Evolutionary conservation across 352 stramenopile species (phyloP), one percentile per base, ranked within the genome.

Genomic region (Phytophthora fragariae): DNA sequence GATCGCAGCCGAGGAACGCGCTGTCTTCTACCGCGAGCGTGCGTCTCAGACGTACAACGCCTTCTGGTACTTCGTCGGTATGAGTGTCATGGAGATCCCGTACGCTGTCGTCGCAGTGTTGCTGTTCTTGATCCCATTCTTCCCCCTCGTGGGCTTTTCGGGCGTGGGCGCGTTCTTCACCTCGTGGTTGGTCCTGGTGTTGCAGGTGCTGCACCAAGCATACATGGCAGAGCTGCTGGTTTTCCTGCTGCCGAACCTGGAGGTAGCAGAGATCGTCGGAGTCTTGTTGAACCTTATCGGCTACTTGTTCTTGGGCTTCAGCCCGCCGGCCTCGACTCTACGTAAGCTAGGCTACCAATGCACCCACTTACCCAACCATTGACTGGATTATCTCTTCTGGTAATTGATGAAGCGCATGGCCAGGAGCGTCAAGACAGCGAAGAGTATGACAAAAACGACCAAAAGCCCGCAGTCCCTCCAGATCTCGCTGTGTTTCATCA

Each of bases 351-450:
- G 79, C 82, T 17, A 75, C 78, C 21, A 59, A 59, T 17, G 77
- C 68, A 4, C 80, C 84, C 21, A 76, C 24, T 27, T 27, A 27
- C 2, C 24, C 24, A 27, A 27, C 24, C 24, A 3, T 27, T 27
- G 24, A 85, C 41, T 79, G 76, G 57, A 21, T 44, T 77, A 83
- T 37, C 67, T 66, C 57, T 84, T 84, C 71, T 84, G 77, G 54
- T 80, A 63, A 57, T 81, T 81, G 12, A 75, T 10, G 35, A 68
- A 84, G 6, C 77, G 73, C 44, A 81, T 64, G 2, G 73, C 61
- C 14, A 81, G 50, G 29, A 81, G 44, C 12, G 54, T 62, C 3
- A 77, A 44, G 5, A 74, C 41, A 12, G 59, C 27, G 35, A 80
- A 79, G 14, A 77, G 11, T 11, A 63, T 21, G 0, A 77, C 15